Base-by-base conservation (phyloP, 1,284 basidiomycete genomes). In the Ceratobasidium sp. region DNA sequence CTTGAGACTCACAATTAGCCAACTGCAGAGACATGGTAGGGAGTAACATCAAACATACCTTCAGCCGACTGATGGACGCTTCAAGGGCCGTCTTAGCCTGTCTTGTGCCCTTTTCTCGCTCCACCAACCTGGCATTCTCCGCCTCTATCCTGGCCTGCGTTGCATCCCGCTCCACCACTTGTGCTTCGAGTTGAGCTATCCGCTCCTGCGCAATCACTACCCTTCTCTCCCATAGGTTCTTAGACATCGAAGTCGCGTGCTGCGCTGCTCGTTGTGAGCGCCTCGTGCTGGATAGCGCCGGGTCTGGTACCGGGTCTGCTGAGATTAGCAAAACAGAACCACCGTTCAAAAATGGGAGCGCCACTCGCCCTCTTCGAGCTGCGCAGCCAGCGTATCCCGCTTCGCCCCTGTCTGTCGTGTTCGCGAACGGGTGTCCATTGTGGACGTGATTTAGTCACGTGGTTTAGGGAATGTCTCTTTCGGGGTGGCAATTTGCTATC, bases 141-240 rank as follows among this genome's bases (percentile, higher is more conserved):
- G 57, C 69, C 47, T 72, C 56, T 8, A 72, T 29, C 29, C 69
- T 24, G 3, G 56, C 57, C 59, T 60, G 29, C 17, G 44, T 36
- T 8, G 44, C 36, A 24, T 72, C 69, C 17, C 69, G 57, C 19
- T 72, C 69, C 2, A 53, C 45, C 22, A 72, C 50, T n/a, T 72
- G 69, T 7, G 56, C 56, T 51, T 72, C 69, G 1, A 72, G 69
- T 22, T 72, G 69, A 4, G 69, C 24, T 48, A 72, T 72, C 17
- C 69, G 41, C 8, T 89, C 86, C 76, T 91, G 87, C 0, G 87
- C 84, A 0, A 88, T 82, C 6, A 88, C 82, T 0, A 92, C 84
- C 77, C 90, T 88, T 17, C 91, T 83, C 79, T 92, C 90, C 22
- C 91, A 84, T 0, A 87, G 84, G 2, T 90, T 85, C 75, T 88